These are phyloP conservation scores for Boletus sp. DNA, from an alignment of 768 basidiomycete genomes.

Conservation along the genomic window DNA sequence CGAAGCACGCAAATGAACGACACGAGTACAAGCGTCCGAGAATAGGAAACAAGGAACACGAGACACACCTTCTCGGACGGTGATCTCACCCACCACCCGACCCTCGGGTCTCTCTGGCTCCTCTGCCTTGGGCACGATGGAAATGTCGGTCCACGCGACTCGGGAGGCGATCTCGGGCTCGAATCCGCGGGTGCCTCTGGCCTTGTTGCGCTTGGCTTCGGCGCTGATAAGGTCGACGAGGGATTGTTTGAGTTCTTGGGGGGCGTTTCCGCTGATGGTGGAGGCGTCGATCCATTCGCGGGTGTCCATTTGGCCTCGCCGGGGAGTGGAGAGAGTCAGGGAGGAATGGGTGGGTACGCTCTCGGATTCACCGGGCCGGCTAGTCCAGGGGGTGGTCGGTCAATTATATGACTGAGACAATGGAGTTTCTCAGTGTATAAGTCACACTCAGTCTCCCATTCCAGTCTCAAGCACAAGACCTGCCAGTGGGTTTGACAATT, in stretches of 20 bases:
- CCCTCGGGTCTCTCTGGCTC: conserved; percentile 45
- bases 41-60: not conserved
- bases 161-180: conserved; percentile 23
- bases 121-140: conserved; percentile 42
- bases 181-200: conserved; percentile 20
- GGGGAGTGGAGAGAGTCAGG: too few species aligned
- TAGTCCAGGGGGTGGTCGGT: too few species aligned
- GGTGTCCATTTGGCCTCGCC: conserved; percentile 7
- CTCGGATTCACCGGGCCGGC: too few species aligned
- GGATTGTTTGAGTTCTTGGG: conserved; percentile 26
- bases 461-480: too few species aligned
- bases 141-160: conserved; percentile 40
- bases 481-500: too few species aligned
- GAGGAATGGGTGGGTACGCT: too few species aligned
- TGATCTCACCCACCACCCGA: conserved; percentile 43
- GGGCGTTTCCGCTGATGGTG: conserved; percentile 29
- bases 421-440: too few species aligned
- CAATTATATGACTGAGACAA: too few species aligned
- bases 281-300: conserved; percentile 18
- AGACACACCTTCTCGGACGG: conserved; percentile 40
- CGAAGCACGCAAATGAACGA: not conserved
- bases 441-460: too few species aligned
- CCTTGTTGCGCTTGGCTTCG: conserved; percentile 1
- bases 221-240: conserved; percentile 21
- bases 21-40: not conserved